Evolutionary conservation across 2,329 filamentous ascomycete genomes (phyloP), one percentile per base, ranked within the genome.

Genomic region (Ploettnerulaceae sp.): DNA sequence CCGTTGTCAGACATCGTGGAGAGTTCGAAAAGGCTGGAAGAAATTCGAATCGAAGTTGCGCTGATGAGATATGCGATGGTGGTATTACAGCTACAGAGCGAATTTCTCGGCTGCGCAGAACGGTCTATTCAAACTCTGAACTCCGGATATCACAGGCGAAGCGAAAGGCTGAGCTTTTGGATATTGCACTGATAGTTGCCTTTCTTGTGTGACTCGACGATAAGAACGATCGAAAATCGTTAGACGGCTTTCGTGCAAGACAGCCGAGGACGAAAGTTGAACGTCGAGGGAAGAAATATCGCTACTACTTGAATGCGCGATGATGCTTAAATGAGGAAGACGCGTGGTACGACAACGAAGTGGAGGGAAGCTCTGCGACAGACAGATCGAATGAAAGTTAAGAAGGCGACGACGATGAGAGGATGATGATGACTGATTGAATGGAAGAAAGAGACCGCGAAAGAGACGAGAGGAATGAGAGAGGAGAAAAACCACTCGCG

Each of bases 1-100:
- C 79, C 76, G 71, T 77, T 79, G 64, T 95, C 88, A 71, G 88
- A 82, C 89, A 95, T 95, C 66, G 69, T 71, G 69, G 61, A 49
- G 43, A 45, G n/a, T 29, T 50, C 25, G 45, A 36, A 51, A 49
- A 54, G 31, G 45, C 11, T 24, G 43, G 40, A 33, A 52, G 45
- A 52, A 48, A 51, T 55, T 48, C 43, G 38, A 41, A 49, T 46
- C 37, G 45, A 48, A 46, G 40, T 31, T 47, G 34, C 33, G 46
- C 46, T 39, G 45, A 46, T 52, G 54, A 45, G 45, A 50, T 35
- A 51, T 45, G 44, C 38, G 47, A 57, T 48, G 54, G 53, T 54
- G 43, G 47, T 57, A 57, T 55, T 53, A 55, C 48, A 47, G 42
- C 41, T 43, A 34, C 39, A 44, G 47, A 52, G 37, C 31, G 50